Conservation (phyloP, 371 early-diverging fungal genomes). For the Choanephora cucurbitarum region DNA sequence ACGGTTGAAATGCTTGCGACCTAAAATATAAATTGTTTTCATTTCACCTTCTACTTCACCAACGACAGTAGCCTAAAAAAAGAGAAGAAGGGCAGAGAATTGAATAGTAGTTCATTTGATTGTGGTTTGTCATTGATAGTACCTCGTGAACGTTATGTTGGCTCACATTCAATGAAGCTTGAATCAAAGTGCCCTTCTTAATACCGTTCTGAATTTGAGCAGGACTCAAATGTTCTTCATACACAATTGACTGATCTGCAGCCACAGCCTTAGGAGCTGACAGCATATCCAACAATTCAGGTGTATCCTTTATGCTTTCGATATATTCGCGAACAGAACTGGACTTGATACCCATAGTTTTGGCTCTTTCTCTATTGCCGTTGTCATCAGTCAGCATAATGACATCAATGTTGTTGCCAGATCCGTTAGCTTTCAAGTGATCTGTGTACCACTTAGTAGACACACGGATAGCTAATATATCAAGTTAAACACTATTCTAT, state of each 20-base stretch:
- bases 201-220: slow-evolving; percentile 84
- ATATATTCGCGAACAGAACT: slow-evolving; percentile 60
- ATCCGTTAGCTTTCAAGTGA: slow-evolving; percentile 57
- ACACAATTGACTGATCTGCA: slow-evolving; percentile 50
- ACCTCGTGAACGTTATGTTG: slow-evolving; percentile 85
- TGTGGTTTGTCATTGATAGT: too few species aligned
- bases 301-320: slow-evolving; percentile 52
- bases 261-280: slow-evolving; percentile 60
- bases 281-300: slow-evolving; percentile 90
- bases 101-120: too few species aligned
- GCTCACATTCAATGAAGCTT: slow-evolving; percentile 84
- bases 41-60: slow-evolving; percentile 76
- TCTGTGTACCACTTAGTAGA: slow-evolving; percentile 82
- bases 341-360: slow-evolving; percentile 61
- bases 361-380: slow-evolving; percentile 79
- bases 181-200: slow-evolving; percentile 75
- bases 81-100: too few species aligned
- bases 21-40: slow-evolving; percentile 75
- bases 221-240: slow-evolving; percentile 71
- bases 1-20: slow-evolving; percentile 86
- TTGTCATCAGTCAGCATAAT: slow-evolving; percentile 89
- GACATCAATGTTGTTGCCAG: slow-evolving; percentile 43
- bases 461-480: slow-evolving; percentile 85
- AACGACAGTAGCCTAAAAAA: slow-evolving; percentile 70
- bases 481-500: too few species aligned